A percentile compares a stretch with the other conserved stretches of the same genome.
phyloP scores from a whole-genome alignment of 495 filamentous ascomycete genomes.

The Cercophora sp. region DNA sequence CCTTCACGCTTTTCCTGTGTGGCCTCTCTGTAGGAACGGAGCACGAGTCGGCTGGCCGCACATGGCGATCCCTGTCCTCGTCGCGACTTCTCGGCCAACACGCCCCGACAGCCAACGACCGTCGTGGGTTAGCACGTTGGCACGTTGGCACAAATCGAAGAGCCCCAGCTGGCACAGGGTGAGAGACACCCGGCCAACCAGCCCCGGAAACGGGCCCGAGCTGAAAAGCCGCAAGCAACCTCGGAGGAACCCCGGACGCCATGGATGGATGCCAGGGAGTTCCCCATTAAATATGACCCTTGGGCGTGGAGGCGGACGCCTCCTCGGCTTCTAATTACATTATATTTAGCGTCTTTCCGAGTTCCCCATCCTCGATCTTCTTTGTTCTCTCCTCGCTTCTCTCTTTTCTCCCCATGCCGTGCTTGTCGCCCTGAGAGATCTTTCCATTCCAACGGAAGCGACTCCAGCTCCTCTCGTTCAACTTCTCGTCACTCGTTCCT shows the following conservation, averaged over 20 bases:
- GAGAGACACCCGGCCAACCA: not conserved
- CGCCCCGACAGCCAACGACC: not conserved
- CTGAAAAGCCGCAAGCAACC: too few relatives aligned
- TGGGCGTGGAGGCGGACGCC: too few relatives aligned
- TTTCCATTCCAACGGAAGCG: constrained; percentile 11
- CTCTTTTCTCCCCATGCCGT: not conserved
- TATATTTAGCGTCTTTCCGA: constrained; percentile 1
- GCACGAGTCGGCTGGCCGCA: too few relatives aligned
- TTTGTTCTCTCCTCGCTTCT: not conserved
- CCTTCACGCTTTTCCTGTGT: not conserved
- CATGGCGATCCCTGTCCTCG: not conserved
- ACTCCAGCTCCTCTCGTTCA: not conserved
- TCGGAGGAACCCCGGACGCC: not conserved
- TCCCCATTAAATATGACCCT: too few relatives aligned
- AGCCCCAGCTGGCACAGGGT: not conserved
- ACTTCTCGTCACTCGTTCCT: constrained; percentile 13
- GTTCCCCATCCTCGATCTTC: not conserved
- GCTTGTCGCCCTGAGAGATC: constrained; percentile 25
- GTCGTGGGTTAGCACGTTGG: not conserved
- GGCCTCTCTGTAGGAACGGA: too few relatives aligned
- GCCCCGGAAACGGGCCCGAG: too few relatives aligned
- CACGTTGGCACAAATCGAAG: constrained; percentile 5
- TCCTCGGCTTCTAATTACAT: constrained; percentile 2
- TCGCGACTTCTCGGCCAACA: constrained; percentile 3
- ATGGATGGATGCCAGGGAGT: not conserved